Evolutionary conservation across 1,284 basidiomycete species (phyloP).

Genomic region (Blastosporella zonata): DNA sequence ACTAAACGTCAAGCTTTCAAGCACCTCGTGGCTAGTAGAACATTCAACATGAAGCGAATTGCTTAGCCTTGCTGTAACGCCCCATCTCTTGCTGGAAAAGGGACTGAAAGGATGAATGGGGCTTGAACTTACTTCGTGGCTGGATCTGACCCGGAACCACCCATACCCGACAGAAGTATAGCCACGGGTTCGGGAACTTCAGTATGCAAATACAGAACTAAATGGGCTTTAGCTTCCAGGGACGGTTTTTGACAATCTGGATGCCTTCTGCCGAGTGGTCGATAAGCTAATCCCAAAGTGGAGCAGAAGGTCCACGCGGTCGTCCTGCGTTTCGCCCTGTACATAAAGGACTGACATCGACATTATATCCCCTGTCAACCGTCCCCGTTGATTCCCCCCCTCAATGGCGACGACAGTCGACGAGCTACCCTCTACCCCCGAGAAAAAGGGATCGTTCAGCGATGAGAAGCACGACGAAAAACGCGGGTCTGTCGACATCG

Average conservation of each 20-base stretch:
- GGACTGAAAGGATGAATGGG: too few species aligned
- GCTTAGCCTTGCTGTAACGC: too few species aligned
- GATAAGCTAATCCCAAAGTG: neutral
- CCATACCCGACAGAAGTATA: neutral
- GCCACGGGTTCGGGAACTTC: neutral
- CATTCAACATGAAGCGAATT: too few species aligned
- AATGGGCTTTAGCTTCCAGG: neutral
- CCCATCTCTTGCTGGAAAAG: too few species aligned
- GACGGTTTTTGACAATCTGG: neutral
- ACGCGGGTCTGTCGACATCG: conserved; percentile 18
- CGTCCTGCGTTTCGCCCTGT: neutral
- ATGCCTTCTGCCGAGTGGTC: neutral
- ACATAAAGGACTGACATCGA: neutral
- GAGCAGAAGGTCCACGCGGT: neutral
- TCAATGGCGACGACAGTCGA: conserved; percentile 3
- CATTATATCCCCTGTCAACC: conserved; percentile 4
- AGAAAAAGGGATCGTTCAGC: conserved; percentile 14
- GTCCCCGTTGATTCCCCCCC: neutral
- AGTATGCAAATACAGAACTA: neutral
- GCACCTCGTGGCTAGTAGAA: too few species aligned
- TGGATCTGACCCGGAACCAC: too few species aligned
- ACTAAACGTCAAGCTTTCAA: too few species aligned
- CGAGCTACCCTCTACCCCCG: neutral
- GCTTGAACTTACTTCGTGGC: too few species aligned
- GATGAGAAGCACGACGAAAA: conserved; percentile 23